phyloP scores from a whole-genome alignment of 1,284 basidiomycete species.

The Moesziomyces parantarcticus region DNA sequence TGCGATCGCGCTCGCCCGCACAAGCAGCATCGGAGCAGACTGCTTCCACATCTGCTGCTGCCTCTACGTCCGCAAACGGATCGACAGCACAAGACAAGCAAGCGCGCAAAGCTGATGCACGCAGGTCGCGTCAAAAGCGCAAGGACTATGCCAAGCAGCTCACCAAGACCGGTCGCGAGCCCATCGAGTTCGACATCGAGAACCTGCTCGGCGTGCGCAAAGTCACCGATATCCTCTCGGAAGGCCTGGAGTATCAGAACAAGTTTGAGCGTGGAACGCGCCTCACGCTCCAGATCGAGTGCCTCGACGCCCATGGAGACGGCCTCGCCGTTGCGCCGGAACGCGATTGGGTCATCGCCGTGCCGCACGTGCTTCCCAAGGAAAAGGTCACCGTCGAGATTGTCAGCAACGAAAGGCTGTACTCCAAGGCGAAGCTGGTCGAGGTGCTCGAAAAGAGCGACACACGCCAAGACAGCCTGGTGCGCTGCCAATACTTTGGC shows the following conservation, averaged over 20 bases:
- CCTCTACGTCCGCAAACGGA: background rate
- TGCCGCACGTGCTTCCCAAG: conserved; percentile 60
- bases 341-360: conserved; percentile 60
- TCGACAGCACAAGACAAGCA: conserved; percentile 27
- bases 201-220: conserved; percentile 54
- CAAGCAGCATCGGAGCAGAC: background rate
- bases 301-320: conserved; percentile 64
- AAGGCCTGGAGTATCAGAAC: conserved; percentile 50
- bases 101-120: conserved; percentile 41
- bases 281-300: conserved; percentile 50
- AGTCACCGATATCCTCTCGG: conserved; percentile 52
- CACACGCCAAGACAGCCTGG: conserved; percentile 42
- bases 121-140: conserved; percentile 54
- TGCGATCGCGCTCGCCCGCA: conserved; percentile 35
- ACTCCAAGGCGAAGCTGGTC: conserved; percentile 56
- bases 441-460: conserved; percentile 34
- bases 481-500: conserved; percentile 65
- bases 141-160: conserved; percentile 58
- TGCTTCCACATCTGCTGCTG: conserved; percentile 16
- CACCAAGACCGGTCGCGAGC: conserved; percentile 62
- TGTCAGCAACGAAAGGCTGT: conserved; percentile 55
- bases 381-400: conserved; percentile 57
- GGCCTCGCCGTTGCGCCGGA: conserved; percentile 58
- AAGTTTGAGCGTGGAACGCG: conserved; percentile 52
- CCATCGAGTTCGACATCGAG: conserved; percentile 63